Evolutionary conservation across 129 eudicot species (phyloP).

Genomic region (Lonicera japonica): DNA sequence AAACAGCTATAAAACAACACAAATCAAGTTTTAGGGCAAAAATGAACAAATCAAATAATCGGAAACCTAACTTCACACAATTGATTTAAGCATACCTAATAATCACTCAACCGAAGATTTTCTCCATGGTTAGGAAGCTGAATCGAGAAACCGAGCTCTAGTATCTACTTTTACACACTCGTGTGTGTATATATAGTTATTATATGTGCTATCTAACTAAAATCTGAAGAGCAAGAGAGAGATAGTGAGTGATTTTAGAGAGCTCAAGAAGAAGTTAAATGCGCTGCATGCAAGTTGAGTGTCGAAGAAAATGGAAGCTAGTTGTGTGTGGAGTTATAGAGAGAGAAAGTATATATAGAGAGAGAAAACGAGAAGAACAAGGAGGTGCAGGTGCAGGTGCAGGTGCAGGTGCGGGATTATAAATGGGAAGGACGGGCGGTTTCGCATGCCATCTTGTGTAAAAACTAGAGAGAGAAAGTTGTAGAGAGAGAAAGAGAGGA

Average conservation of each 20-base stretch:
- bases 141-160: neutral
- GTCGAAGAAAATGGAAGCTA: neutral
- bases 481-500: slow-evolving; percentile 28
- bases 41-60: neutral
- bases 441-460: slow-evolving; percentile 7
- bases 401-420: neutral
- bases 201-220: neutral
- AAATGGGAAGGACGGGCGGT: slow-evolving; percentile 4
- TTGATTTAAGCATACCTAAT: neutral
- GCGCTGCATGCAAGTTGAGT: neutral
- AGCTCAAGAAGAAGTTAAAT: neutral
- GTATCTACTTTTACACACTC: neutral
- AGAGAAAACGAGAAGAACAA: neutral
- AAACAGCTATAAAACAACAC: neutral
- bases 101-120: neutral
- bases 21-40: neutral
- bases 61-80: neutral
- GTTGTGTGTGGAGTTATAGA: neutral
- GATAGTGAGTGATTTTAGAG: neutral
- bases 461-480: slow-evolving; percentile 5
- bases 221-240: neutral
- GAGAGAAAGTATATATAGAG: neutral
- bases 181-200: neutral
- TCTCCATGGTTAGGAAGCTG: neutral
- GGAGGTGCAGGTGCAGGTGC: neutral